phyloP scores from a whole-genome alignment of 176 grass and related monocot species.

The Phyllostachys edulis region DNA sequence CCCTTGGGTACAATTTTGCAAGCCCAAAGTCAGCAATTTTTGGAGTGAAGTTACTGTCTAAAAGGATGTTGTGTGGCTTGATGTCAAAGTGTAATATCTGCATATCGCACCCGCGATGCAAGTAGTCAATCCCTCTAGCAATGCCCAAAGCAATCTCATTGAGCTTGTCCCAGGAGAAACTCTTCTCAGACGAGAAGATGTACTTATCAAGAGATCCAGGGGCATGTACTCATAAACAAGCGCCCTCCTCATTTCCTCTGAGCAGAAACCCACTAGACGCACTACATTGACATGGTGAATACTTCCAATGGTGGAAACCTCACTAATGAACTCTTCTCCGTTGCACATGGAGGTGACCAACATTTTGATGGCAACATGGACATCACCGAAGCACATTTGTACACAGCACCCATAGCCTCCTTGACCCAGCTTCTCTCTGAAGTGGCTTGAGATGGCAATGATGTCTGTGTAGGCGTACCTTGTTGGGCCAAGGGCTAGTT shows the following conservation, averaged over 20 bases:
- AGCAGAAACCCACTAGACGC: too few species aligned
- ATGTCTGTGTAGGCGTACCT: constrained; percentile 56
- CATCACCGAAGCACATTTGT: too few species aligned
- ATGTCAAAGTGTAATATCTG: constrained; percentile 65
- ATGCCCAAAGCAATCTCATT: constrained; percentile 46
- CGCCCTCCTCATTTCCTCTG: too few species aligned
- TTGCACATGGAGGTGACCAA: too few species aligned
- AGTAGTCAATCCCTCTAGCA: constrained; percentile 52
- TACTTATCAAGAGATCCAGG: constrained; percentile 58
- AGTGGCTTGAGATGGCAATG: constrained; percentile 46
- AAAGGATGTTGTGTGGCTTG: constrained; percentile 36
- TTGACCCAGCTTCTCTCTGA: constrained; percentile 51
- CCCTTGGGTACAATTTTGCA: constrained; percentile 54
- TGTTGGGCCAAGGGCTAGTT: constrained; percentile 12
- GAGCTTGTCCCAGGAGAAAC: constrained; percentile 39
- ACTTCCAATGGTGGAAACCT: too few species aligned
- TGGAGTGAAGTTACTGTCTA: constrained; percentile 36
- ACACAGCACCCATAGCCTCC: background rate
- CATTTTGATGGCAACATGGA: too few species aligned
- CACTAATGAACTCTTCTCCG: too few species aligned
- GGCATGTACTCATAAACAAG: constrained; percentile 23
- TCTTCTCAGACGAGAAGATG: constrained; percentile 33
- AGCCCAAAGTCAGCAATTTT: constrained; percentile 61
- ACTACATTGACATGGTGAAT: too few species aligned
- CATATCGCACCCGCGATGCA: constrained; percentile 54